Evolutionary conservation across 805 yeast species (phyloP).

Genomic region (Lachancea fermentati): DNA sequence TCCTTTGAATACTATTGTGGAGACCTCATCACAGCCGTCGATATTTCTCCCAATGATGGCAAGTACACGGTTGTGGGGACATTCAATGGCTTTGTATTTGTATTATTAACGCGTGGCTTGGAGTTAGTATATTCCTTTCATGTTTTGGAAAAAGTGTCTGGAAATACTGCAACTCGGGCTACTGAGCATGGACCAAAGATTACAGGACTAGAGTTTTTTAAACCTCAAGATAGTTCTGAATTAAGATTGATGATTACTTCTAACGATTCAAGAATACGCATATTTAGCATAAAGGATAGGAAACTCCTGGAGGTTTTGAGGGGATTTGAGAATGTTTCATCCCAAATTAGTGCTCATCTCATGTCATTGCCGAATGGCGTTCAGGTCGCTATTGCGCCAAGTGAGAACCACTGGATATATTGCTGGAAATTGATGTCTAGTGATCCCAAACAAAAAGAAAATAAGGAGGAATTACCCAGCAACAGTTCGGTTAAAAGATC

Average conservation of each 20-base stretch:
- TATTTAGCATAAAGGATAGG: constrained; percentile 51
- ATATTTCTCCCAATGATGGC: constrained; percentile 62
- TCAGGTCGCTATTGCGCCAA: constrained; percentile 61
- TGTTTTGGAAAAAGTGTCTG: constrained; percentile 35
- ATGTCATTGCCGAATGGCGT: constrained; percentile 10
- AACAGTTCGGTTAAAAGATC: constrained; percentile 4
- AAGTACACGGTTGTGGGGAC: constrained; percentile 65
- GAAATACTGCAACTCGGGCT: constrained; percentile 13
- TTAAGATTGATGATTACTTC: constrained; percentile 57
- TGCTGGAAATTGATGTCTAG: constrained; percentile 56
- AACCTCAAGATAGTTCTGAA: constrained; percentile 25
- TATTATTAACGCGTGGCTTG: constrained; percentile 61
- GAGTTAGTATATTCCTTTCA: constrained; percentile 41
- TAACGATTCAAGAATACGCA: constrained; percentile 73
- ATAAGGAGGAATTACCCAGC: constrained; percentile 6
- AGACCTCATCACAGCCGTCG: constrained; percentile 67
- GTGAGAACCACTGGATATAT: constrained; percentile 85
- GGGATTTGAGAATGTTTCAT: constrained; percentile 65
- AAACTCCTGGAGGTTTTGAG: constrained; percentile 61
- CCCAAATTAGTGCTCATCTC: constrained; percentile 59
- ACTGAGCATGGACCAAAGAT: constrained; percentile 48
- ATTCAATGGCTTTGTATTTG: constrained; percentile 61
- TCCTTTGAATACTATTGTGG: constrained; percentile 56
- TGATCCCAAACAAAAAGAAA: constrained; percentile 18
- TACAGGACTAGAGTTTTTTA: constrained; percentile 64